These are phyloP conservation scores for Geoglossum cookeanum DNA, from an alignment of 2,329 filamentous ascomycete species.

Conservation along the genomic window DNA sequence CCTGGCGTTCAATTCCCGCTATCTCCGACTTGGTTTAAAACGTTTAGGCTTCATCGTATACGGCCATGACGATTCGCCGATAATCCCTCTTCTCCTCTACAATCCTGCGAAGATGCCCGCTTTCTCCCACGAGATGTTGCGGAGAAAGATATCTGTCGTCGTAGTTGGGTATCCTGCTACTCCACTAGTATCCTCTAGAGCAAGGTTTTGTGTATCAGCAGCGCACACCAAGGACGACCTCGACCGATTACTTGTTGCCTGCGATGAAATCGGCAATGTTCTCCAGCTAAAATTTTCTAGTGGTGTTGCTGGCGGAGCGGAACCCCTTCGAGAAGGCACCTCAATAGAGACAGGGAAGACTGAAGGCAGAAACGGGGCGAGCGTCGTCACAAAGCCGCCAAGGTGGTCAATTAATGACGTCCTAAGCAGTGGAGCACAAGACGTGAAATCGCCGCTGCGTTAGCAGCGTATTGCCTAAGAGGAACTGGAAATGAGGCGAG, in stretches of 20 bases:
- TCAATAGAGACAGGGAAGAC: slow-evolving; percentile 15
- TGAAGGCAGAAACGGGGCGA: slow-evolving; percentile 38
- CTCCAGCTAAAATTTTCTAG: slow-evolving; percentile 96
- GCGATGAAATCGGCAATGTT: slow-evolving; percentile 80
- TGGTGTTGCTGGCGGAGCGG: slow-evolving; percentile 73
- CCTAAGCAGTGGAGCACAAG: slow-evolving; percentile 51
- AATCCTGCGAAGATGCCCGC: slow-evolving; percentile 98
- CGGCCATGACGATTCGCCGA: slow-evolving; percentile 93
- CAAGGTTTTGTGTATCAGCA: slow-evolving; percentile 86
- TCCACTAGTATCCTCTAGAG: slow-evolving; percentile 82
- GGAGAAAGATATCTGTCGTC: slow-evolving; percentile 91
- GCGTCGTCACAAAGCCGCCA: slow-evolving; percentile 37
- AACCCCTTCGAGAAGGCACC: slow-evolving; percentile 53
- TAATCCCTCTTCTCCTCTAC: slow-evolving; percentile 86
- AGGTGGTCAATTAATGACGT: slow-evolving; percentile 65
- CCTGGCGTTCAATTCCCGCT: slow-evolving; percentile 94
- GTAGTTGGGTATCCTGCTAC: slow-evolving; percentile 96
- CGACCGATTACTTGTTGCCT: slow-evolving; percentile 72
- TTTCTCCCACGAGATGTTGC: slow-evolving; percentile 96
- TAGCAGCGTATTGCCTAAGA: slow-evolving; percentile 21
- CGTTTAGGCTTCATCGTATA: slow-evolving; percentile 92
- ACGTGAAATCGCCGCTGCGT: slow-evolving; percentile 53
- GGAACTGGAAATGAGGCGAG: not conserved
- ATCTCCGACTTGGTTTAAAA: slow-evolving; percentile 93
- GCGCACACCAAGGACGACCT: slow-evolving; percentile 98